These are phyloP conservation scores for Tuber borchii DNA, from an alignment of 495 filamentous ascomycete genomes.

Conservation along the genomic window DNA sequence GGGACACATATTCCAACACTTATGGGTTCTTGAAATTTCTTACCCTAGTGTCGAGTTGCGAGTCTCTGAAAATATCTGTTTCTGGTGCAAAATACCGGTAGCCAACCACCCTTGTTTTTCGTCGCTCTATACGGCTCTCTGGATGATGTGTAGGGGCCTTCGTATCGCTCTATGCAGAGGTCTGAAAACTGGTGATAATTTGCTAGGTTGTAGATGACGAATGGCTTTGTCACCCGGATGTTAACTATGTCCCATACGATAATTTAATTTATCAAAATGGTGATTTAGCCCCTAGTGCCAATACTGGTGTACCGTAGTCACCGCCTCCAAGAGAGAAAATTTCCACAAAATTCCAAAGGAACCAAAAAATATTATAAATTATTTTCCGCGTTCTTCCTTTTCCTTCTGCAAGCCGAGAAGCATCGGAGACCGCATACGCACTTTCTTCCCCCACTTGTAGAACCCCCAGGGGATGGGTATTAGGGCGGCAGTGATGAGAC, in stretches of 20 bases:
- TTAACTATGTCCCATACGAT: too few species aligned
- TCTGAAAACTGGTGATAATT: neutral
- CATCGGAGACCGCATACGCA: constrained; percentile 59
- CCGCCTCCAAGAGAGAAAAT: neutral
- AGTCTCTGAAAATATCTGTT: neutral
- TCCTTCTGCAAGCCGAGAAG: constrained; percentile 68
- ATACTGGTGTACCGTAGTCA: neutral
- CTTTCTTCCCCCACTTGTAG: constrained; percentile 64
- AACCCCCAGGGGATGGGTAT: constrained; percentile 77
- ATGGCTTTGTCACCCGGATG: too few species aligned
- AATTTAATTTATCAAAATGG: too few species aligned
- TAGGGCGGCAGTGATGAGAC: constrained; percentile 59
- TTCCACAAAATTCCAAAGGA: neutral
- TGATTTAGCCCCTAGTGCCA: too few species aligned
- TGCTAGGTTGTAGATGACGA: too few species aligned
- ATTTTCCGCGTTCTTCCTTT: constrained; percentile 54
- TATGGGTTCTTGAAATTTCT: neutral
- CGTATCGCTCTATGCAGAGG: neutral
- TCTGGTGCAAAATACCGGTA: neutral
- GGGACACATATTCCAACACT: too few species aligned
- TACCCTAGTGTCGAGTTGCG: neutral
- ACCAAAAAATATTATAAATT: neutral
- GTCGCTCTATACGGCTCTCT: too few species aligned
- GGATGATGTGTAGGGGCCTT: too few species aligned
- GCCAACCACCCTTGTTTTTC: too few species aligned